Percentiles rank a stretch among this genome's conserved stretches.
phyloP scores from a whole-genome alignment of 495 filamentous ascomycete species.

The Geopyxis carbonaria region DNA sequence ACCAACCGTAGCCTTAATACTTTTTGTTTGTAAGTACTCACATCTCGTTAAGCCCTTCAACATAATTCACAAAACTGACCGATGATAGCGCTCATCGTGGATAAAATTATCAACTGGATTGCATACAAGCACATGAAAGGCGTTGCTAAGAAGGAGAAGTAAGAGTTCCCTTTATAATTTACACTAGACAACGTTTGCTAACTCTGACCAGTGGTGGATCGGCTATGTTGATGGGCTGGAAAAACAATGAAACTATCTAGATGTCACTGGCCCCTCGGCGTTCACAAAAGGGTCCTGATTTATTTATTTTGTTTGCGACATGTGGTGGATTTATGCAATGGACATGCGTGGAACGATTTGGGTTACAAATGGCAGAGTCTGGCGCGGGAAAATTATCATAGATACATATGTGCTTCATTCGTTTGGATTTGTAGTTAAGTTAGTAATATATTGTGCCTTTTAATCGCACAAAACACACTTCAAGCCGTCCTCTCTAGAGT shows the following conservation, averaged over 20 bases:
- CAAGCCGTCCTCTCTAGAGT: too few relatives aligned
- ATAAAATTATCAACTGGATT: neutral
- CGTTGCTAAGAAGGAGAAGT: too few relatives aligned
- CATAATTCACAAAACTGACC: neutral
- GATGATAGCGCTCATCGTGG: neutral
- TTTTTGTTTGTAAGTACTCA: slow-evolving; percentile 13
- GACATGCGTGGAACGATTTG: too few relatives aligned
- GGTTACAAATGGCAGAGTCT: too few relatives aligned
- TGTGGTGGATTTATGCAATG: too few relatives aligned
- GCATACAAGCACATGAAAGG: neutral
- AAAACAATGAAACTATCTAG: neutral
- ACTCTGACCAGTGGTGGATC: neutral
- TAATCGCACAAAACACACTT: too few relatives aligned
- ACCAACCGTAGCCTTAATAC: slow-evolving; percentile 13
- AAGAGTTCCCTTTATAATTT: too few relatives aligned
- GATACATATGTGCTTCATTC: too few relatives aligned
- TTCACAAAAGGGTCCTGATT: neutral
- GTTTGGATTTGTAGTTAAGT: too few relatives aligned
- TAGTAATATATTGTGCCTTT: too few relatives aligned
- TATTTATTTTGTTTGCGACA: neutral
- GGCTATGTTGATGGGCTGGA: neutral
- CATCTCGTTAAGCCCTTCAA: too few relatives aligned
- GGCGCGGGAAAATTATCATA: too few relatives aligned
- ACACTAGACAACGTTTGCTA: neutral
- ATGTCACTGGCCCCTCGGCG: neutral